phyloP scores from a whole-genome alignment of 192 early-diverging fungal species.

The Mortierella claussenii region DNA sequence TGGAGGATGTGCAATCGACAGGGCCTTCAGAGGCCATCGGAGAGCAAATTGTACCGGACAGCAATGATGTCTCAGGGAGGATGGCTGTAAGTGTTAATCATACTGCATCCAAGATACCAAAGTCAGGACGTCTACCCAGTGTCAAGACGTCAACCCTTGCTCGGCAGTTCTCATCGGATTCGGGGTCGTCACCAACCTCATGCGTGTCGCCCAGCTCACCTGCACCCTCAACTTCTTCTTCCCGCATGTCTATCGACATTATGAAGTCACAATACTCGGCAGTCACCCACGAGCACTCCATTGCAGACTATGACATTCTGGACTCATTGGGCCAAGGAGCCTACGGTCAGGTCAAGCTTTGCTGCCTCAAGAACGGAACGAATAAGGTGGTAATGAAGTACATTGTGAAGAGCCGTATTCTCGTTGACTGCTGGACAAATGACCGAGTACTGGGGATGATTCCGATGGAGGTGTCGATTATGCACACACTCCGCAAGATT shows the following conservation, averaged over 20 bases:
- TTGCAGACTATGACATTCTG: constrained; percentile 71
- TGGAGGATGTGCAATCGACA: constrained; percentile 29
- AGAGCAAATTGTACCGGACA: constrained; percentile 35
- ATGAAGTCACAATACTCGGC: constrained; percentile 58
- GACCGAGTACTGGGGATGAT: constrained; percentile 73
- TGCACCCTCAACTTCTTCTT: constrained; percentile 31
- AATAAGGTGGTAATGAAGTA: constrained; percentile 75
- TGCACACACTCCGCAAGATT: constrained; percentile 66
- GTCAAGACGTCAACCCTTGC: constrained; percentile 23
- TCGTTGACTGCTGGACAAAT: constrained; percentile 74
- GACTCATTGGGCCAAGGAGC: constrained; percentile 75
- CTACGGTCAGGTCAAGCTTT: constrained; percentile 76
- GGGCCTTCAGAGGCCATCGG: background rate
- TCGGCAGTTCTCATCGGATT: constrained; percentile 36
- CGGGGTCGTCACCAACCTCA: constrained; percentile 19
- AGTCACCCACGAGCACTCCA: constrained; percentile 51
- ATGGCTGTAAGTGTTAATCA: constrained; percentile 11
- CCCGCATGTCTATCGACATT: constrained; percentile 28
- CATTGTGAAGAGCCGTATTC: constrained; percentile 74
- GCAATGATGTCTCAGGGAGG: background rate
- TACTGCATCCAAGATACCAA: constrained; percentile 18
- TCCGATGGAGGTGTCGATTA: constrained; percentile 81
- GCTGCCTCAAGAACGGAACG: constrained; percentile 56
- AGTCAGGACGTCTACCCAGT: constrained; percentile 16
- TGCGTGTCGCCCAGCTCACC: constrained; percentile 21